A percentile compares a stretch with the other conserved stretches of the same genome.
phyloP scores from a whole-genome alignment of 768 basidiomycete genomes.

The Rubroboletus pulcherrimus region DNA sequence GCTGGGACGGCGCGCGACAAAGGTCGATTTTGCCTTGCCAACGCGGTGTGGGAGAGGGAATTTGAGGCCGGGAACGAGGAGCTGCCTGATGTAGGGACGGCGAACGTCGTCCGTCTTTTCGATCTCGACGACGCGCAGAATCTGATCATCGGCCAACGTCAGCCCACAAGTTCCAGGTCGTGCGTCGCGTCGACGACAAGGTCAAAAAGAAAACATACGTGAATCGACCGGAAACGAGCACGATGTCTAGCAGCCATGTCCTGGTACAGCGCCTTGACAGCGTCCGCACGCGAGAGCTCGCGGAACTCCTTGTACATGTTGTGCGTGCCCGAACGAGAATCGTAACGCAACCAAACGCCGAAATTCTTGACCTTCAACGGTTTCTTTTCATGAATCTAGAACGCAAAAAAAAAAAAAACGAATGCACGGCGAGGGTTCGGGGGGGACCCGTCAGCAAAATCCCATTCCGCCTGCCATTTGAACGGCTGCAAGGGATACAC shows the following conservation, averaged over 20 bases:
- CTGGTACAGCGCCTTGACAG: slow-evolving; percentile 96
- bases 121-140: slow-evolving; percentile 96
- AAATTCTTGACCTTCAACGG: slow-evolving; percentile 99
- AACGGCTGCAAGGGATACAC: slow-evolving; percentile 72
- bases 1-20: slow-evolving; percentile 70
- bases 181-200: neutral
- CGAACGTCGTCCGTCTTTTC: slow-evolving; percentile 88
- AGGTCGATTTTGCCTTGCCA: slow-evolving; percentile 71
- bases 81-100: slow-evolving; percentile 97
- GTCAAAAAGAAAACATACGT: slow-evolving; percentile 50
- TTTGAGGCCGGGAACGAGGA: slow-evolving; percentile 83
- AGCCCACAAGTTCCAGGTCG: neutral
- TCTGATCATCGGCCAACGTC: slow-evolving; percentile 43
- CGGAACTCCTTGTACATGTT: slow-evolving; percentile 99
- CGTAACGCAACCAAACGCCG: slow-evolving; percentile 99
- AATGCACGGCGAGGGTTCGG: slow-evolving; percentile 2
- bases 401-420: neutral
- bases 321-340: slow-evolving; percentile 99
- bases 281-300: slow-evolving; percentile 89
- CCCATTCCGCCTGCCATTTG: slow-evolving; percentile 85
- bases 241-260: slow-evolving; percentile 99
- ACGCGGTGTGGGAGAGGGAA: slow-evolving; percentile 97
- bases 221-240: slow-evolving; percentile 98
- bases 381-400: slow-evolving; percentile 95
- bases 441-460: slow-evolving; percentile 42